Percentiles rank a stretch among this genome's conserved stretches.
Conservation (phyloP, 306 rosid genomes). For the Pueraria montana region DNA sequence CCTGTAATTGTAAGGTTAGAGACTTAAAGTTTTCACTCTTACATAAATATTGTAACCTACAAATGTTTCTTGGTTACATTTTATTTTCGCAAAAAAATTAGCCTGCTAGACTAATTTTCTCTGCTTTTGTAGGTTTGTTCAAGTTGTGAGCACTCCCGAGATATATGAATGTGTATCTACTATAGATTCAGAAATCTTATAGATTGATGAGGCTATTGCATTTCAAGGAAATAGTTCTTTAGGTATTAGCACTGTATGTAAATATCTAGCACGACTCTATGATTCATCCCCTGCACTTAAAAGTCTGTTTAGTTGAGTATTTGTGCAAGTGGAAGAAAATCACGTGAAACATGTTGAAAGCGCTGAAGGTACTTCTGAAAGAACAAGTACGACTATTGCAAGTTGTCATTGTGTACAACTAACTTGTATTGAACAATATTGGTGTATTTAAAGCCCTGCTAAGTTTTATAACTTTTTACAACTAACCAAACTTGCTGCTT, state of each 20-base stretch:
- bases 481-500: no score
- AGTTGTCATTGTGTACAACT: no score
- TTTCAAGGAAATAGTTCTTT: conserved; percentile 86
- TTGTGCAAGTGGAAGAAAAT: no score
- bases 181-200: conserved; percentile 85
- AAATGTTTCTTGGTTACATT: no score
- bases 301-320: conserved; percentile 45
- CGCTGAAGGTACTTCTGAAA: no score
- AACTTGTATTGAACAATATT: no score
- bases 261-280: conserved; percentile 32
- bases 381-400: no score
- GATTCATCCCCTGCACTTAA: conserved; percentile 12
- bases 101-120: conserved; percentile 40
- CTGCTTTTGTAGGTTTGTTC: conserved; percentile 78
- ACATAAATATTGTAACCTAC: no score
- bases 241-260: conserved; percentile 69
- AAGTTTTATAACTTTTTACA: no score
- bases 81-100: no score
- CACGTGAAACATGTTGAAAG: no score
- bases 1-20: conserved; percentile 8
- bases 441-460: no score
- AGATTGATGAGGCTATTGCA: conserved; percentile 93
- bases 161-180: conserved; percentile 90
- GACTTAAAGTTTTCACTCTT: conserved; percentile 20
- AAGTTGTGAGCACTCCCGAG: conserved; percentile 96